Evolutionary conservation across 2,329 filamentous ascomycete genomes (phyloP), one percentile per base, ranked within the genome.

Genomic region (Sphaceloma murrayae): DNA sequence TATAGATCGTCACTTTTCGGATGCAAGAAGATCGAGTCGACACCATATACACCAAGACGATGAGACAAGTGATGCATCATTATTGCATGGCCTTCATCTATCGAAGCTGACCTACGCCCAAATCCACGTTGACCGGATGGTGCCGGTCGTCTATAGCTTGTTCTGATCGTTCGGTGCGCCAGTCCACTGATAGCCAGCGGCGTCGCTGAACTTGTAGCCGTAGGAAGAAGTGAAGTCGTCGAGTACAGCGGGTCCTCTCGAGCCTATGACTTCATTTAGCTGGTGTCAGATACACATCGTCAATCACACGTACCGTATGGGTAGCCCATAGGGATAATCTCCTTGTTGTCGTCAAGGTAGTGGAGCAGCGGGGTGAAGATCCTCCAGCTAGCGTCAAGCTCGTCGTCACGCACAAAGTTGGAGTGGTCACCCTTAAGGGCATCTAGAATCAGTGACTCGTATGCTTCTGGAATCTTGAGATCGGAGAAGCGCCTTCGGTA

Each of bases 261-360:
- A 98, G 54, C 91, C 91, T 98, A 55, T 59, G 57, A 38, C 32
- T 52, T 38, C 51, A 7, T 4, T 6, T 24, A 3, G n/a, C 7
- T 4, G 7, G 13, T 26, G n/a, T 13, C 16, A n/a, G 19, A 14
- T 10, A 9, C 3, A 32, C 27, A 10, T 9, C 42, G 8, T 3
- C 10, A 18, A 34, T 47, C 19, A 18, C 9, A 43, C 83, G 70
- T 69, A 95, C 91, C 91, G 62, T 98, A 98, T 54, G 93, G 89
- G 69, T 98, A 98, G 62, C 95, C 89, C 91, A 98, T 98, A 18
- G 91, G 91, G 49, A 94, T 85, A 54, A 98, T 96, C 69, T 98
- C 91, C 75, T 94, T 94, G 75, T 96, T 95, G 62, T 95, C 87
- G 53, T 98, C 93, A 9, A 98, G 78, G 69, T 98, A 98, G 73